Conservation (phyloP, 208 protist species). For the Leishmania tropica region DNA sequence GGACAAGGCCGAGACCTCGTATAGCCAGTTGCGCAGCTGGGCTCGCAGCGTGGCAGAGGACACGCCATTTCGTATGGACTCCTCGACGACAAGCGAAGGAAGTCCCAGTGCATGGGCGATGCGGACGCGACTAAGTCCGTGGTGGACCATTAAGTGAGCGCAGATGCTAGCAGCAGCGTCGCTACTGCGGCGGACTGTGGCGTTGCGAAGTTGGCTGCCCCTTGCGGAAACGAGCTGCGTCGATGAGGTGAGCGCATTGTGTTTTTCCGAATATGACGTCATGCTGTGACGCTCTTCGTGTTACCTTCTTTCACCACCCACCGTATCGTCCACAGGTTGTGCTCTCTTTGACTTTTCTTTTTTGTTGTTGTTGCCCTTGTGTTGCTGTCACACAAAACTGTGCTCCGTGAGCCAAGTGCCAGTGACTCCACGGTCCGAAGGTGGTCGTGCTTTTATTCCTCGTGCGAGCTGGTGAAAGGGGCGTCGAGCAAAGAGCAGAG, state of each 20-base stretch:
- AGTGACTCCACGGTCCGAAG: neutral
- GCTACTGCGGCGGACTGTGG: neutral
- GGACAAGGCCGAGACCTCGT: constrained; percentile 27
- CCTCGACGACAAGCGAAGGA: constrained; percentile 73
- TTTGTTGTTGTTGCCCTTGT: neutral
- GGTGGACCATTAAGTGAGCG: constrained; percentile 61
- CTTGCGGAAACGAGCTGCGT: constrained; percentile 10
- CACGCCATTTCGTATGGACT: constrained; percentile 71
- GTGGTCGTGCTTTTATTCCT: neutral
- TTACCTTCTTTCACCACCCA: neutral
- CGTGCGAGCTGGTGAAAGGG: neutral
- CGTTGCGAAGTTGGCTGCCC: neutral
- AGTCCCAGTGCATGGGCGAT: constrained; percentile 60
- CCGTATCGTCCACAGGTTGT: neutral
- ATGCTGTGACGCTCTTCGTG: neutral
- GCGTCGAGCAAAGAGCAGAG: neutral
- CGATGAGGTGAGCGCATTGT: constrained; percentile 15
- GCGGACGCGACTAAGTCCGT: constrained; percentile 37
- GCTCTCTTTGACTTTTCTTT: neutral
- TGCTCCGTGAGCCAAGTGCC: neutral
- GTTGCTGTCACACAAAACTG: neutral
- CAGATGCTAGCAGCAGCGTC: constrained; percentile 71
- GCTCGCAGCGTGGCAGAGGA: constrained; percentile 61
- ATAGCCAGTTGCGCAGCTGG: constrained; percentile 70
- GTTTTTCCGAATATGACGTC: neutral